Evolutionary conservation across 306 rosid genomes (phyloP).

Genomic region (Prosopis cineraria): DNA sequence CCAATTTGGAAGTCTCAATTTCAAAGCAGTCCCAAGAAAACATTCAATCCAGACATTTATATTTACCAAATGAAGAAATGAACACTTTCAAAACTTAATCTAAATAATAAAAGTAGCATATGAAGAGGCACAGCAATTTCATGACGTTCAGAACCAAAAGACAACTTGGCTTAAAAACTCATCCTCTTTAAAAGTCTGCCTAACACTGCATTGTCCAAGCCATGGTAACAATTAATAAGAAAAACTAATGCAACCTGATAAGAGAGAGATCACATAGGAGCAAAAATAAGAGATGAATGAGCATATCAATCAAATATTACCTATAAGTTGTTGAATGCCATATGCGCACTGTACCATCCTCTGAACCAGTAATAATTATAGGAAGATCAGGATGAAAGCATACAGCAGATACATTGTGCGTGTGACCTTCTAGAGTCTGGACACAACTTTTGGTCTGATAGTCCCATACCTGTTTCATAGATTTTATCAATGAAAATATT

Average conservation of each 20-base stretch:
- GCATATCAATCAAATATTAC: conserved; percentile 50
- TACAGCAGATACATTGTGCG: conserved; percentile 99
- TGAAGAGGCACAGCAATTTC: conserved; percentile 7
- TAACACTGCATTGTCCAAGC: conserved; percentile 17
- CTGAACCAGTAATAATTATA: conserved; percentile 95
- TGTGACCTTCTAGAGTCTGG: conserved; percentile 98
- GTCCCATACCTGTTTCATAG: conserved; percentile 88
- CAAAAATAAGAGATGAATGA: conserved; percentile 12
- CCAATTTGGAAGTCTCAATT: conserved; percentile 4
- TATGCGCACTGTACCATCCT: conserved; percentile 98
- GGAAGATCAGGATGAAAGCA: conserved; percentile 99
- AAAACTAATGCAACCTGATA: not conserved
- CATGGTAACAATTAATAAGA: not conserved
- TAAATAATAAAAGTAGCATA: conserved; percentile 16
- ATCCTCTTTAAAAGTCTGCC: conserved; percentile 9
- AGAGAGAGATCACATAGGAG: conserved; percentile 10
- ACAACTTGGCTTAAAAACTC: not conserved
- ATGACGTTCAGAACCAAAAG: conserved; percentile 8
- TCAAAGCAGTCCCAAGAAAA: conserved; percentile 25
- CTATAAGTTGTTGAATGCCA: conserved; percentile 99
- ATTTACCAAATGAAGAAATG: conserved; percentile 13
- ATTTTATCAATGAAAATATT: conserved; percentile 21
- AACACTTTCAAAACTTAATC: conserved; percentile 9
- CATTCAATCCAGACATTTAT: conserved; percentile 13
- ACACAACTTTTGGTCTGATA: conserved; percentile 99